phyloP scores from a whole-genome alignment of 495 filamentous ascomycete genomes.

The Lindgomyces ingoldianus region DNA sequence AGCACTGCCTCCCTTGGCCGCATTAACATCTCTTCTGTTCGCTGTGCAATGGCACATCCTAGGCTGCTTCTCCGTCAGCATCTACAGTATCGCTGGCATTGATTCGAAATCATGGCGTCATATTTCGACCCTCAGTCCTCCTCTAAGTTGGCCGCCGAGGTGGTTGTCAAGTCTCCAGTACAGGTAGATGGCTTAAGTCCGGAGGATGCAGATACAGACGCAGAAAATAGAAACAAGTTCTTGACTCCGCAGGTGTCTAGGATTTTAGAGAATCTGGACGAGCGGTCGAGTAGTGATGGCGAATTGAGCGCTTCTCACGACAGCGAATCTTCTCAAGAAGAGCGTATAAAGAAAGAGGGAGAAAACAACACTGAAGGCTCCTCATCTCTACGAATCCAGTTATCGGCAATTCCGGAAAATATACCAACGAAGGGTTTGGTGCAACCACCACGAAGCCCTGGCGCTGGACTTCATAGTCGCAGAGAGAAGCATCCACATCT shows the following conservation, averaged over 20 bases:
- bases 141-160: constrained; percentile 13
- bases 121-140: constrained; percentile 21
- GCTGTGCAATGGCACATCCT: neutral
- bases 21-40: neutral
- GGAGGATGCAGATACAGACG: neutral
- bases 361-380: neutral
- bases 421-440: neutral
- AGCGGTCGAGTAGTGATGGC: neutral
- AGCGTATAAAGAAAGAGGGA: neutral
- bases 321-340: neutral
- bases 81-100: neutral
- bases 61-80: neutral
- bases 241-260: constrained; percentile 23
- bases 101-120: constrained; percentile 17
- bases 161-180: neutral
- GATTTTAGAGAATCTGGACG: constrained; percentile 23
- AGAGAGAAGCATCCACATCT: constrained; percentile 24
- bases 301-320: constrained; percentile 3
- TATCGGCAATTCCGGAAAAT: neutral
- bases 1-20: neutral
- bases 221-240: neutral
- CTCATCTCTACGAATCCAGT: neutral
- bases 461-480: neutral
- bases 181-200: neutral
- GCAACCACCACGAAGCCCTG: neutral